phyloP scores from a whole-genome alignment of 2,329 filamentous ascomycete genomes.

The Leptodontidium sp. region DNA sequence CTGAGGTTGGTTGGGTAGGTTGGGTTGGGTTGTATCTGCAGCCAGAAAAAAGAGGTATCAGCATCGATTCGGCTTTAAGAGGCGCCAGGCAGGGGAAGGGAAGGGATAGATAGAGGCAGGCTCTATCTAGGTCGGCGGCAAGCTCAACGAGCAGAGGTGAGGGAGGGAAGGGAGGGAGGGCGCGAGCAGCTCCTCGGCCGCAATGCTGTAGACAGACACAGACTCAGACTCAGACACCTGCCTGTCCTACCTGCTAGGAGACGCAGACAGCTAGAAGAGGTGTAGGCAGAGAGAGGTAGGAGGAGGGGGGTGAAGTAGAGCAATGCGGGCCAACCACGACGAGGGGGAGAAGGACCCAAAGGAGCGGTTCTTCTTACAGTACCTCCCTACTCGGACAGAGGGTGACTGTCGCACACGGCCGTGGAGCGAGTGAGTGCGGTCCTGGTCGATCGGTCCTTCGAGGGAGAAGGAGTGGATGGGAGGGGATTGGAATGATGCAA shows the following conservation, averaged over 20 bases:
- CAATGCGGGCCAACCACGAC: background rate
- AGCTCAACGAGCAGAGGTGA: background rate
- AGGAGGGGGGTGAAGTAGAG: background rate
- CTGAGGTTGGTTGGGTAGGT: background rate
- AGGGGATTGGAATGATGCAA: background rate
- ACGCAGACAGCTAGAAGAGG: background rate
- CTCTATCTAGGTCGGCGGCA: too few species aligned
- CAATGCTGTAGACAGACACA: background rate
- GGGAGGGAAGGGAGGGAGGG: conserved; percentile 1
- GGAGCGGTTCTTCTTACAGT: background rate
- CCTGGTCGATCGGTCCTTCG: background rate
- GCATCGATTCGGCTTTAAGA: conserved; percentile 12
- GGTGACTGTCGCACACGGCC: background rate
- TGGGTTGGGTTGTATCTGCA: conserved; percentile 11
- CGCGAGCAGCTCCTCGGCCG: background rate
- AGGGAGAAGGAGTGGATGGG: background rate
- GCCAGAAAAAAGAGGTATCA: conserved; percentile 13
- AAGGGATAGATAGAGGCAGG: too few species aligned
- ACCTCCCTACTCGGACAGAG: background rate
- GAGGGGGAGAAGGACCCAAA: background rate
- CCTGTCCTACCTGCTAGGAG: background rate
- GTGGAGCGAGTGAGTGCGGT: conserved; percentile 2
- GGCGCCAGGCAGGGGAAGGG: background rate
- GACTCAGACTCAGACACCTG: too few species aligned
- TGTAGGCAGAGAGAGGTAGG: background rate